Base-by-base conservation (phyloP, 768 basidiomycete species). In the Leucogyrophana mollusca region DNA sequence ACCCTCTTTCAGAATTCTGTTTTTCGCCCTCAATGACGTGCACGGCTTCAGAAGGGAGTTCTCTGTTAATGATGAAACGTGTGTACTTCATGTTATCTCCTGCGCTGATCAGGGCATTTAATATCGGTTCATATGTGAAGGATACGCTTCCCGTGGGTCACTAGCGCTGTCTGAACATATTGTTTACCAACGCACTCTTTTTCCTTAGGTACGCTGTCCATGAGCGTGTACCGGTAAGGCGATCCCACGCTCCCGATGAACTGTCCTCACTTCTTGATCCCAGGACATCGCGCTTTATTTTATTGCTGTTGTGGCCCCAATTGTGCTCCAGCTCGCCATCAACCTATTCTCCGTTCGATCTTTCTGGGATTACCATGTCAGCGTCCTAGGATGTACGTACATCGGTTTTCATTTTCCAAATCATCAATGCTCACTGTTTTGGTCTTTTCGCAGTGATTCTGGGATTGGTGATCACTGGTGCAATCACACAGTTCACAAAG, bases 311-410 rank as follows among this genome's bases (percentile, higher is more conserved):
- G 79, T 84, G 2, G 73, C 88, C 3, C 94, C 94, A 0, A 61
- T 90, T 17, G 56, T 82, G 36, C 67, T 92, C 34, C 82, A 90
- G 57, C 74, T 84, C 16, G 53, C 82, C 16, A 75, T 94, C 54
- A 89, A 90, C 55, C 47, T 82, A 17, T 40, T 88, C 11, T 85
- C 90, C 17, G 71, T 91, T 22, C 78, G 86, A n/a, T 86, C 83
- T 3, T 83, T 82, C 72, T 97, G 94, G 93, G 94, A 96, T 58
- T 69, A 87, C 23, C 94, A 96, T 59, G 85, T 81, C 56, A 74
- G 86, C 39, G 58, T 53, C 7, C 68, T 79, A 3, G 76, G 76
- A 13, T 49, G 78, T 77, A 47, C 25, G 73, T 61, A 4, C 2
- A n/a, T n/a, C n/a, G n/a, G n/a, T 35, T 34, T 32, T 22, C 16